Conservation (phyloP, 257 asterid genomes). For the Vinca minor region DNA sequence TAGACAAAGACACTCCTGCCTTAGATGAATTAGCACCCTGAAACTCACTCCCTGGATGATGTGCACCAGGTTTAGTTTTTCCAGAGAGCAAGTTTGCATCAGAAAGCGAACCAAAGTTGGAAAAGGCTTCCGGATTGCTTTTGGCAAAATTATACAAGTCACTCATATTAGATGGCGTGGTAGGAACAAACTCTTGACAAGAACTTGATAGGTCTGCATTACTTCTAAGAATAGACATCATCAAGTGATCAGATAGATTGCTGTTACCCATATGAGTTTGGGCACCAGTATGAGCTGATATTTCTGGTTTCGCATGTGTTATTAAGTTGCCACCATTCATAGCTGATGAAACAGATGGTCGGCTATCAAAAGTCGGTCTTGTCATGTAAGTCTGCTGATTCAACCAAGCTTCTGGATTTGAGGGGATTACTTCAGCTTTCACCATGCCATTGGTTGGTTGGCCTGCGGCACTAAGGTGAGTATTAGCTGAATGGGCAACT, state of each 20-base stretch:
- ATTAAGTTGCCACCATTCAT: slow-evolving; percentile 16
- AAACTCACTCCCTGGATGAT: slow-evolving; percentile 14
- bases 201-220: slow-evolving; percentile 23
- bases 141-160: slow-evolving; percentile 18
- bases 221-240: slow-evolving; percentile 20
- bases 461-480: slow-evolving; percentile 17
- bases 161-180: slow-evolving; percentile 18
- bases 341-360: slow-evolving; percentile 22
- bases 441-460: slow-evolving; percentile 28
- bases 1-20: slow-evolving; percentile 23
- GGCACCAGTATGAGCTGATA: slow-evolving; percentile 9
- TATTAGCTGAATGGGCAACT: slow-evolving; percentile 14
- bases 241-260: slow-evolving; percentile 19
- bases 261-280: slow-evolving; percentile 16
- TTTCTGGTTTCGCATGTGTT: slow-evolving; percentile 23
- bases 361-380: slow-evolving; percentile 18
- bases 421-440: slow-evolving; percentile 56
- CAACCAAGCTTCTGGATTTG: slow-evolving; percentile 46
- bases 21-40: slow-evolving; percentile 25
- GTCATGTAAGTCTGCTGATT: slow-evolving; percentile 32
- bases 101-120: slow-evolving; percentile 8
- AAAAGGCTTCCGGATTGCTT: slow-evolving; percentile 17
- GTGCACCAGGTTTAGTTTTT: slow-evolving; percentile 18
- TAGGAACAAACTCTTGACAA: slow-evolving; percentile 15
- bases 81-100: slow-evolving; percentile 22